Evolutionary conservation across 164 flowering plant species (phyloP).

Genomic region (Chimonanthus salicifolius): DNA sequence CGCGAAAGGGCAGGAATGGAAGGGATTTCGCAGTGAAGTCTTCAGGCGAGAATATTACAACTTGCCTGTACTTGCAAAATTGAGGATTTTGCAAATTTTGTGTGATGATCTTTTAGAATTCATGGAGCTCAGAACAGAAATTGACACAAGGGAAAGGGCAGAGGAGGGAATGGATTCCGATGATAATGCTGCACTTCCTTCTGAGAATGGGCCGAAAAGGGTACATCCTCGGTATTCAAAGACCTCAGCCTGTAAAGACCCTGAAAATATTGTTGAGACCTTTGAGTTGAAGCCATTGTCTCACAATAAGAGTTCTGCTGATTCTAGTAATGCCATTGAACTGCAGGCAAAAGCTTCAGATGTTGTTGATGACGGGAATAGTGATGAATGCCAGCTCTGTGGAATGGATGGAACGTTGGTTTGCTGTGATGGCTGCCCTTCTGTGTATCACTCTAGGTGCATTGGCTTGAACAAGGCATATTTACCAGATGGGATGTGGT

Average conservation of each 20-base stretch:
- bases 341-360: slow-evolving; percentile 19
- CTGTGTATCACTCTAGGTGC: slow-evolving; percentile 91
- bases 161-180: slow-evolving; percentile 58
- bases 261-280: slow-evolving; percentile 31
- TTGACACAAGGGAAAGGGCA: slow-evolving; percentile 60
- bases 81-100: slow-evolving; percentile 65
- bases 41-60: slow-evolving; percentile 63
- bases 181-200: slow-evolving; percentile 17
- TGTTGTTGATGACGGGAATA: slow-evolving; percentile 57
- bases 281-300: slow-evolving; percentile 16
- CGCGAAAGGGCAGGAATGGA: slow-evolving; percentile 50
- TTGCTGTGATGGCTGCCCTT: slow-evolving; percentile 99
- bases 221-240: slow-evolving; percentile 69
- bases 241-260: slow-evolving; percentile 58
- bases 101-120: slow-evolving; percentile 79
- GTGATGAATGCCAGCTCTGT: slow-evolving; percentile 94
- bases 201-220: slow-evolving; percentile 51
- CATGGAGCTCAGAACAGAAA: slow-evolving; percentile 72
- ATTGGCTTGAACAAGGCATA: slow-evolving; percentile 65
- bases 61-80: slow-evolving; percentile 52
- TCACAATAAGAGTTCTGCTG: slow-evolving; percentile 17
- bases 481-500: slow-evolving; percentile 86
- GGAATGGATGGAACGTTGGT: slow-evolving; percentile 96
- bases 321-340: slow-evolving; percentile 17
- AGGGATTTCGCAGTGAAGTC: slow-evolving; percentile 43